These are phyloP conservation scores for Neurospora sp. DNA, from an alignment of 495 filamentous ascomycete species.

Conservation along the genomic window DNA sequence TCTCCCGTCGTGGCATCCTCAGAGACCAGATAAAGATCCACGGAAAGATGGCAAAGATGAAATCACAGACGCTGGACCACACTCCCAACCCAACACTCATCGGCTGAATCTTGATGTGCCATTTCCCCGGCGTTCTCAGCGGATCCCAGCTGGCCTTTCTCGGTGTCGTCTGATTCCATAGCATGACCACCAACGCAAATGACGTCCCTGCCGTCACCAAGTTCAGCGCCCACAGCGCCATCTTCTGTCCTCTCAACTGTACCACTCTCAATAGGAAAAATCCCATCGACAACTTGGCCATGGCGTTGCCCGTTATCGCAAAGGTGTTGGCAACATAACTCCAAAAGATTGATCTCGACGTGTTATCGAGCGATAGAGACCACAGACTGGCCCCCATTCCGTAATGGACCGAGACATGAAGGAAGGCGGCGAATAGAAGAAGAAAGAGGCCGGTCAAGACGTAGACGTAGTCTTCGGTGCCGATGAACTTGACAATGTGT, in stretches of 20 bases:
- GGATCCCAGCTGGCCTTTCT: conserved; percentile 27
- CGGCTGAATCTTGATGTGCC: conserved; percentile 29
- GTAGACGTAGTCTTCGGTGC: conserved; percentile 29
- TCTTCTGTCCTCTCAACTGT: conserved; percentile 24
- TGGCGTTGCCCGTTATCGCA: conserved; percentile 28
- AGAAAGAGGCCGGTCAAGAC: conserved; percentile 25
- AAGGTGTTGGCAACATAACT: conserved; percentile 30
- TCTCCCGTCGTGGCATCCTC: conserved; percentile 31
- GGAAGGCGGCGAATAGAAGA: conserved; percentile 21
- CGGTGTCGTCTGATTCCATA: conserved; percentile 31
- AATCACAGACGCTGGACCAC: conserved; percentile 33
- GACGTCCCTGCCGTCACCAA: conserved; percentile 22
- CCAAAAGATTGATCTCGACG: conserved; percentile 29
- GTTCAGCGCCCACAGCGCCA: conserved; percentile 26
- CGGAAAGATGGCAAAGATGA: conserved; percentile 35
- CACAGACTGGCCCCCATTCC: conserved; percentile 27
- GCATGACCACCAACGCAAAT: conserved; percentile 21
- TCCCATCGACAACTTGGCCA: conserved; percentile 33
- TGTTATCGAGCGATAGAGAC: conserved; percentile 19
- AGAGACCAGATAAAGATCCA: conserved; percentile 34
- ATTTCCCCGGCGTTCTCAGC: conserved; percentile 24
- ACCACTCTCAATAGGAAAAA: conserved; percentile 32
- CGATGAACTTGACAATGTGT: conserved; percentile 27
- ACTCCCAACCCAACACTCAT: conserved; percentile 29
- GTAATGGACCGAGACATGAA: conserved; percentile 26